These are phyloP conservation scores for Colletotrichum sp. DNA, from an alignment of 2,329 filamentous ascomycete genomes.

Conservation along the genomic window DNA sequence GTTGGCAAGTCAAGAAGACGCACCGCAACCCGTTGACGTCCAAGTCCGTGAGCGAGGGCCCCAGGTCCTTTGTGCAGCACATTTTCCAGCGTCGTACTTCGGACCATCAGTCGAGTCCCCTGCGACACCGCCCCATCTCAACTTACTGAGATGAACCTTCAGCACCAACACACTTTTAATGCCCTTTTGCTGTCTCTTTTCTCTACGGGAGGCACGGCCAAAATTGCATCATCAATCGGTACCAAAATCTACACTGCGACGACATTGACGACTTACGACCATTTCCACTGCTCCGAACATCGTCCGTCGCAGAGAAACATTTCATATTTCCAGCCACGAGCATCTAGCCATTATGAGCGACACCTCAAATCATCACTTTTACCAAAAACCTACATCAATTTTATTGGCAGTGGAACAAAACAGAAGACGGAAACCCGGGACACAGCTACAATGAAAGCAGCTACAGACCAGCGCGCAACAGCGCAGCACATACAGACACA, in stretches of 20 bases:
- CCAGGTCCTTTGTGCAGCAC: slow-evolving; percentile 41
- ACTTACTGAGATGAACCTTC: slow-evolving; percentile 34
- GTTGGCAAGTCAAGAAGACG: slow-evolving; percentile 64
- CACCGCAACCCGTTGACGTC: slow-evolving; percentile 40
- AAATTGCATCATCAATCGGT: background rate
- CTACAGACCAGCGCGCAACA: background rate
- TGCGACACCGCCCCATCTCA: slow-evolving; percentile 39
- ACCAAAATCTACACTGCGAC: background rate
- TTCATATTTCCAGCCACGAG: background rate
- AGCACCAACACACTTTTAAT: background rate
- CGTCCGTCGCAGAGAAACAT: background rate
- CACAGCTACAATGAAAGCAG: background rate
- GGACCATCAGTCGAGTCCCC: slow-evolving; percentile 40
- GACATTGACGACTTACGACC: background rate
- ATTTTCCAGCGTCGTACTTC: slow-evolving; percentile 47
- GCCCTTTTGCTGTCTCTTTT: background rate
- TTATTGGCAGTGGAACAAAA: background rate
- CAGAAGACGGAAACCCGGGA: background rate
- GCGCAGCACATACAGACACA: background rate
- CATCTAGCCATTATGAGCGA: background rate
- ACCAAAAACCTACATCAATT: background rate
- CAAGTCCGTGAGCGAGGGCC: slow-evolving; percentile 33
- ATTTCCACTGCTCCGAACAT: background rate
- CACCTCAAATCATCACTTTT: background rate
- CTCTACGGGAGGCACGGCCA: background rate